Base-by-base conservation (phyloP, 257 asterid genomes). In the Solanum clarkiae region DNA sequence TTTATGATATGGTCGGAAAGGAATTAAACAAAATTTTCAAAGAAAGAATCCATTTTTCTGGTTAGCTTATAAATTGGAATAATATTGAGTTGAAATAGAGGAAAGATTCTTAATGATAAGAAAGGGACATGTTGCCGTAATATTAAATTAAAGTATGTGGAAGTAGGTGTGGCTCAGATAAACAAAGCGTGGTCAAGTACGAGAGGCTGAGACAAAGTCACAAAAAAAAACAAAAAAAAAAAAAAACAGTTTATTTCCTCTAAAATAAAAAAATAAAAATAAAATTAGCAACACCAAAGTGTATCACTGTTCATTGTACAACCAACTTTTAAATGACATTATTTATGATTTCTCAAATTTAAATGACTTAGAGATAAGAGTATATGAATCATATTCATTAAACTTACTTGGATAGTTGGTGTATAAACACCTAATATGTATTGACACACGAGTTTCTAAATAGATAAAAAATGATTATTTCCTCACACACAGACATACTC, bases 131-230 rank as follows among this genome's bases (percentile, higher is more conserved):
- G 1, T 32, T 29, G 74, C 47, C n/a, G 20, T 77, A 12, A 10
- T 87, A 85, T 86, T 65, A 56, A 80, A 55, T 77, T 53, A 90
- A 80, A 66, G 88, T 71, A 17, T 71, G 17, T 5, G 17, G 49
- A 77, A 77, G 82, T 26, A 53, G 82, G 82, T 53, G 65, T 51
- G 45, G 82, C 10, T 44, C 3, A 16, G 82, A 77, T 51, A 20
- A 20, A 20, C 8, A 10, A 71, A 44, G 66, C 29, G 18, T 72
- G 56, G 57, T 72, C 80, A 72, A 72, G 54, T 44, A 72, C 12
- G 36, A 72, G 36, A 44, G 16, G 79, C 79, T 18, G 1, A 40
- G 40, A 72, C 11, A 44, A 51, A 77, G 82, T 77, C 82, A 29
- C 2, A 2, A 29, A 29, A 29, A 36, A 36, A 77, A 77, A 9